Evolutionary conservation across 495 filamentous ascomycete genomes (phyloP), one percentile per base, ranked within the genome.

Genomic region (Recurvomyces mirabilis): DNA sequence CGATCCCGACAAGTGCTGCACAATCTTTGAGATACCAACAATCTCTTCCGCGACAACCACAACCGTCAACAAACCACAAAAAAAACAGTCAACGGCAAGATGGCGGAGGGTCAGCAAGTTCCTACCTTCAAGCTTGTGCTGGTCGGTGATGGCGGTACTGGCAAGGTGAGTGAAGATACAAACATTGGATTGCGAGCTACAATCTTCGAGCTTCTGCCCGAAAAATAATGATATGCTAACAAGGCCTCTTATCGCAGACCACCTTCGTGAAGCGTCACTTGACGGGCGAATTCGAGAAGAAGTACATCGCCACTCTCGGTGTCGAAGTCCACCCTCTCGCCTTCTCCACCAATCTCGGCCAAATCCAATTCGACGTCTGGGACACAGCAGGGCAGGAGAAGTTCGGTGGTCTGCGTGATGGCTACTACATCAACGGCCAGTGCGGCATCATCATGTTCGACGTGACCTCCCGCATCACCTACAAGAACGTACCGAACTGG

Each of bases 361-460:
- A 73, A 52, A 94, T 99, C 60, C 87, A 94, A 73, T 99, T 99
- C 73, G 93, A 99, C 66, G 93, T 96, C 49, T 99, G 93, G 93
- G 93, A 99, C 65, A 99, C 93, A 52, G 93, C 93, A 56, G 93
- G 93, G 55, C 93, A 99, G 68, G 93, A 99, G 78, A 99, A 99
- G 78, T 99, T 99, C 56, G 93, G 93, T 73, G 93, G 93, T 74
- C 84, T 99, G 58, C 80, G 93, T 70, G 93, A 99, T 72, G 93
- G 93, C 50, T 99, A 99, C 77, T 99, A 99, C 71, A 99, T 99
- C 79, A 96, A 95, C 76, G 93, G 93, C 54, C 91, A 96, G 72
- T 95, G 91, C 66, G 93, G 93, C 72, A 93, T 99, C 75, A 96
- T 99, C 80, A 99, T 99, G 93, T 99, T 99, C 70, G 93, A 99